Base-by-base conservation (phyloP, 257 asterid genomes). In the Dorcoceras hygrometricum region DNA sequence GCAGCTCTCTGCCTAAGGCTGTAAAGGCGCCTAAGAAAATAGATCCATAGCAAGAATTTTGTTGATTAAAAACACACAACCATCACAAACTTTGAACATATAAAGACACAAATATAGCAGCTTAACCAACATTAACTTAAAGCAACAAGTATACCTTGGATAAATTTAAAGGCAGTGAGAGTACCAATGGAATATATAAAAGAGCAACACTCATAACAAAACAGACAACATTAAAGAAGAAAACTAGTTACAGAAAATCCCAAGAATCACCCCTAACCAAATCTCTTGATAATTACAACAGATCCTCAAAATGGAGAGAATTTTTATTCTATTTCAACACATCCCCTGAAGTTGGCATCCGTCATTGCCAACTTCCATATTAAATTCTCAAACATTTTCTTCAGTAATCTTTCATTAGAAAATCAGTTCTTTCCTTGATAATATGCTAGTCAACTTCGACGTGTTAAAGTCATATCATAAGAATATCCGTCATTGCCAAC, bases 21-120 rank as follows among this genome's bases (percentile, higher is more conserved):
- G 71, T 77, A 83, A 84, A 89, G 82, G 65, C 67, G 58, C 85
- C 98, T 92, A 84, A 51, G n/a, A 78, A 61, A 62, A 67, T 60
- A 62, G 63, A 69, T 70, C 63, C 53, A 29, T 50, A 56, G 39
- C 57, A 66, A 27, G 76, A 57, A 34, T 74, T 63, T 51, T 57
- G 50, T 55, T 55, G 19, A 22, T 69, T 60, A 48, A 68, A 71
- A 58, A 24, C 39, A 27, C 48, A 59, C 66, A 63, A 54, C 31
- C 29, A 34, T 57, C 70, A 61, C 50, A 50, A 10, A 31, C 27
- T 31, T 54, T 59, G 63, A 34, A 34, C 23, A 11, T 55, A 60
- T 55, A 60, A 29, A 27, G 46, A 12, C 51, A 53, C 60, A 36
- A 67, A 43, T 36, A 18, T 28, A 51, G 50, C 59, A 57, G 32